These are phyloP conservation scores for Oryza australiensis DNA, from an alignment of 176 grass and related monocot species.

Conservation along the genomic window DNA sequence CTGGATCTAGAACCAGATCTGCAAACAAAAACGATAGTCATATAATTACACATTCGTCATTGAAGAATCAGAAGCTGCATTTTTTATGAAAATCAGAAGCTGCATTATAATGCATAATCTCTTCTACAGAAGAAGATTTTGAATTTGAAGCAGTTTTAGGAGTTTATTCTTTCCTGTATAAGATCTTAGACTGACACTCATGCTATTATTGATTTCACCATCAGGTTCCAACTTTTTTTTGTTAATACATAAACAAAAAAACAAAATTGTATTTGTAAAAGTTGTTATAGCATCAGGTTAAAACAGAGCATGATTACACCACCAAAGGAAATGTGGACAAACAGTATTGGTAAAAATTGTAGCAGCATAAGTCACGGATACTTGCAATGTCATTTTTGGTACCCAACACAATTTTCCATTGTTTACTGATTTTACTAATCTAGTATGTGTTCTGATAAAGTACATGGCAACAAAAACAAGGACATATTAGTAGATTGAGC, in stretches of 20 bases:
- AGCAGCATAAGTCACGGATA: background rate
- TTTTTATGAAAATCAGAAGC: too few relatives aligned
- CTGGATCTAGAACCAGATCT: conserved; percentile 76
- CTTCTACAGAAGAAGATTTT: background rate
- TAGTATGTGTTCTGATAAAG: background rate
- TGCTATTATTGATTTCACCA: background rate
- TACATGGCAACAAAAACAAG: background rate
- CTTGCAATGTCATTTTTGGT: background rate
- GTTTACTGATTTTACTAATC: conserved; percentile 20
- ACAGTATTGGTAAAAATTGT: conserved; percentile 3
- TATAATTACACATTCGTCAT: background rate
- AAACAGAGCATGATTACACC: background rate
- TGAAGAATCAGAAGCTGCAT: background rate
- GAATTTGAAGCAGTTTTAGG: background rate
- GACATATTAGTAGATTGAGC: background rate
- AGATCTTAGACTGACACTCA: background rate
- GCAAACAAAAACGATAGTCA: conserved; percentile 27
- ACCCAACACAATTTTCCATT: background rate
- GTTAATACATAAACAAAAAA: background rate
- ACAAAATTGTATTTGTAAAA: too few relatives aligned
- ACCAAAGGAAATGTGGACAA: background rate
- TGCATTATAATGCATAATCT: background rate
- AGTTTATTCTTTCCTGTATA: background rate
- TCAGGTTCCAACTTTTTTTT: background rate
- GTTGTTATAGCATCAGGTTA: background rate